Evolutionary conservation across 257 asterid species (phyloP).

Genomic region (Solanum tarapatanum): DNA sequence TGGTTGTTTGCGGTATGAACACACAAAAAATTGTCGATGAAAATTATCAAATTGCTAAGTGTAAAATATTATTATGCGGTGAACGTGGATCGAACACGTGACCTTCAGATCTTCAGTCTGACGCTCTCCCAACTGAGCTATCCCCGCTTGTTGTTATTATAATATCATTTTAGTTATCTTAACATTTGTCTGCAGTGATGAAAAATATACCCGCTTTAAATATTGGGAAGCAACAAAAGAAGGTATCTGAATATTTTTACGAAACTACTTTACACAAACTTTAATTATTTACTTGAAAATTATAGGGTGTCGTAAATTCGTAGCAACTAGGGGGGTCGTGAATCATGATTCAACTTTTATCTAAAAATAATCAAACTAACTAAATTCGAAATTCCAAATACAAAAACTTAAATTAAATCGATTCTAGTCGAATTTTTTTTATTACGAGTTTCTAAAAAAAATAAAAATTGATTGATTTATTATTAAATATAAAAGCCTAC

Average conservation of each 20-base stretch:
- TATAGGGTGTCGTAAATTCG: not conserved
- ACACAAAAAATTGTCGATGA: too few relatives aligned
- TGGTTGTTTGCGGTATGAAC: too few relatives aligned
- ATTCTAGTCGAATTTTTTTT: not conserved
- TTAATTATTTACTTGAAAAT: not conserved
- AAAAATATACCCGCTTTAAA: not conserved
- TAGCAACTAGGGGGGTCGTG: not conserved
- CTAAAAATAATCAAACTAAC: too few relatives aligned
- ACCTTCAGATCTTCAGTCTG: conserved; percentile 88
- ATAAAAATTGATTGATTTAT: not conserved
- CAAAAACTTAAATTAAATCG: not conserved
- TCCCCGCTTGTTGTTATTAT: conserved; percentile 35
- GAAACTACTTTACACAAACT: not conserved
- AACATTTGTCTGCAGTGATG: too few relatives aligned
- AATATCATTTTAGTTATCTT: too few relatives aligned
- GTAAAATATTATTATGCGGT: conserved; percentile 30
- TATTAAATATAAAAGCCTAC: too few relatives aligned
- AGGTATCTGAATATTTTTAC: not conserved
- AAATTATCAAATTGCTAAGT: too few relatives aligned
- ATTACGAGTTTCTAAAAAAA: too few relatives aligned
- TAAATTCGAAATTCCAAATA: too few relatives aligned
- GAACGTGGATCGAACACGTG: conserved; percentile 99
- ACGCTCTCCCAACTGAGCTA: conserved; percentile 98
- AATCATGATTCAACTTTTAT: not conserved
- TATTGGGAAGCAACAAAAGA: not conserved